These are phyloP conservation scores for Zangia roseola DNA, from an alignment of 768 basidiomycete species.

Conservation along the genomic window DNA sequence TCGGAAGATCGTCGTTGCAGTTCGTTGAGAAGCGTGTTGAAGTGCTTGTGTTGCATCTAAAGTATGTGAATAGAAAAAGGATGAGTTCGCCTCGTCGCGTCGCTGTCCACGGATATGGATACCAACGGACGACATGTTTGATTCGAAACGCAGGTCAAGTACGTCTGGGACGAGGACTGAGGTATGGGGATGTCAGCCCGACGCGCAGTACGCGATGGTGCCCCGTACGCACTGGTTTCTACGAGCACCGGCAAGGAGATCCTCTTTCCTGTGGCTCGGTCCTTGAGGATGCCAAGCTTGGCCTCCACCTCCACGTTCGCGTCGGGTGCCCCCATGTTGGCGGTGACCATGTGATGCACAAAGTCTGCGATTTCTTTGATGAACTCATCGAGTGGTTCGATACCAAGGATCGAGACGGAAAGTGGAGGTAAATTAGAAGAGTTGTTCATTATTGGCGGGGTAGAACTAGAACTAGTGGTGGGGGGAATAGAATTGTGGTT, in stretches of 20 bases:
- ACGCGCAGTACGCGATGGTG: neutral
- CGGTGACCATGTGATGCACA: slow-evolving; percentile 64
- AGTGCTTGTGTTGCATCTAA: slow-evolving; percentile 84
- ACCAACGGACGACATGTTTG: slow-evolving; percentile 88
- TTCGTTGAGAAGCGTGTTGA: slow-evolving; percentile 83
- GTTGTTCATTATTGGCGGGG: slow-evolving; percentile 26
- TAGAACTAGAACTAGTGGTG: slow-evolving; percentile 8
- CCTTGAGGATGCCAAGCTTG: slow-evolving; percentile 77
- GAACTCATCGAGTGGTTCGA: slow-evolving; percentile 92
- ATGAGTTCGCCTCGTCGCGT: slow-evolving; percentile 12
- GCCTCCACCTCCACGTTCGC: slow-evolving; percentile 81
- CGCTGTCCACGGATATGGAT: slow-evolving; percentile 3
- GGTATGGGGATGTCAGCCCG: slow-evolving; percentile 2
- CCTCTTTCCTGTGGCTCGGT: slow-evolving; percentile 54
- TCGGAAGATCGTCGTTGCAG: slow-evolving; percentile 59
- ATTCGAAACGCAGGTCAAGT: slow-evolving; percentile 75
- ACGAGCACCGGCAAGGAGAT: slow-evolving; percentile 70
- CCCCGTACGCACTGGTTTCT: slow-evolving; percentile 70
- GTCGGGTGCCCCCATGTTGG: slow-evolving; percentile 49
- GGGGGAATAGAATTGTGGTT: slow-evolving; percentile 12
- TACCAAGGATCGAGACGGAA: slow-evolving; percentile 78
- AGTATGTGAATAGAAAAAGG: slow-evolving; percentile 1
- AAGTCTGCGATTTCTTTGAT: slow-evolving; percentile 91
- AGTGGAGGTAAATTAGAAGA: slow-evolving; percentile 52
- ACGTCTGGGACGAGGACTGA: slow-evolving; percentile 68